Evolutionary conservation across 306 rosid species (phyloP), one percentile per base, ranked within the genome.

Genomic region (Ormosia emarginata): DNA sequence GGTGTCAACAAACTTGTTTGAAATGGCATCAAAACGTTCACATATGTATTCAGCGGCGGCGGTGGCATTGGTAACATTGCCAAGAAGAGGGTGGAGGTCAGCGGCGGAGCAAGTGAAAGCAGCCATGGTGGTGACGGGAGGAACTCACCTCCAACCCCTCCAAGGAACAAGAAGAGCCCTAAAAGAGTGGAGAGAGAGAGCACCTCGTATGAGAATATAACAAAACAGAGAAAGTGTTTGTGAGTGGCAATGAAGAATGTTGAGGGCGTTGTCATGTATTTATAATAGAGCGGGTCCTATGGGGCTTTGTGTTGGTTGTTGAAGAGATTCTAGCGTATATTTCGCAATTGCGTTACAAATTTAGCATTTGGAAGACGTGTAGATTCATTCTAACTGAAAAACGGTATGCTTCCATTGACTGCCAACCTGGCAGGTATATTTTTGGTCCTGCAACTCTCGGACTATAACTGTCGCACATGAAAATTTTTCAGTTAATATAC

Each of bases 31-130:
- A 3, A 90, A 90, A 8, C 80, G 80, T 2, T 62, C 53, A 30
- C 94, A 90, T 3, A 90, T 82, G 86, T 37, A 90, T 8, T 90
- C 89, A 0, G 92, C 92, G 0, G 86, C 92, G 0, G 89, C 89
- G 0, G 84, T 75, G 61, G 83, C 74, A 13, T 86, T 67, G 50
- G 77, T 24, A 0, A 29, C 79, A 34, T 59, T 57, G 2, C 92
- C 90, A 0, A 88, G 81, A 2, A 90, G 89, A 29, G 80, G 43
- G 55, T 61, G 77, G 76, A 90, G 91, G 44, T 85, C 92, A 0
- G 83, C 14, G 18, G 86, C 78, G 6, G 88, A 86, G 83, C 92
- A 90, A 1, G 90, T 53, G 72, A 86, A 49, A 4, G 91, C 49
- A 5, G 83, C 80, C 86, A 83, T 83, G 29, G 53, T 47, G 83